Conservation (phyloP, 2,329 filamentous ascomycete species). For the Sporothrix pseudoabietina region DNA sequence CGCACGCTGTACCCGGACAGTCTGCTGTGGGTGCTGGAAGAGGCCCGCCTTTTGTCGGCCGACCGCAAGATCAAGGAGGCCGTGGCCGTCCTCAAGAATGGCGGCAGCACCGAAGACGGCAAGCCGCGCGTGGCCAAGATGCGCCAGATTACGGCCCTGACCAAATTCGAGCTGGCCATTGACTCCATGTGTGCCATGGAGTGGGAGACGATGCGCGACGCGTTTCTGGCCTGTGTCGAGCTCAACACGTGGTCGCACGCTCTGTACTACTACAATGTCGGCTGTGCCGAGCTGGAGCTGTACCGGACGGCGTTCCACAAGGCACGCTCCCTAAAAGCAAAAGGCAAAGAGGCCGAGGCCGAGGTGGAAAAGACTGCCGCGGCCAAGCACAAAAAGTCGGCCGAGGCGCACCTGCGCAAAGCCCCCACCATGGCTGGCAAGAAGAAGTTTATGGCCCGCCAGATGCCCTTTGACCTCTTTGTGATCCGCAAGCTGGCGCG, state of each 20-base stretch:
- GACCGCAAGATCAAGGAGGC: conserved; percentile 68
- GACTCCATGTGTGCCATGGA: conserved; percentile 77
- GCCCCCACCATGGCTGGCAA: conserved; percentile 75
- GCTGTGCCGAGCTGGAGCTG: conserved; percentile 73
- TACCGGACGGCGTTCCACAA: conserved; percentile 66
- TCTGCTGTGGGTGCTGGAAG: conserved; percentile 83
- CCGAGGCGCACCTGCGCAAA: conserved; percentile 70
- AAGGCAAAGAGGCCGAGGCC: conserved; percentile 39
- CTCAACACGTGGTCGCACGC: conserved; percentile 90
- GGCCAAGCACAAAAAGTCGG: conserved; percentile 60
- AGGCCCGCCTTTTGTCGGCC: conserved; percentile 74
- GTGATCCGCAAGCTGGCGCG: conserved; percentile 81
- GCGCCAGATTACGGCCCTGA: conserved; percentile 84
- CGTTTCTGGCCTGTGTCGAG: conserved; percentile 73
- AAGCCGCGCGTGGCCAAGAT: conserved; percentile 66
- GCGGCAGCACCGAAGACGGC: background rate
- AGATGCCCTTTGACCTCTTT: conserved; percentile 88
- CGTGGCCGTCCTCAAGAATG: conserved; percentile 61
- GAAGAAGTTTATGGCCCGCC: conserved; percentile 86
- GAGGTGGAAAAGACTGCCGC: conserved; percentile 42
- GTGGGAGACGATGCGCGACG: conserved; percentile 71
- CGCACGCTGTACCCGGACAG: conserved; percentile 76
- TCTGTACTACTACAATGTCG: conserved; percentile 88
- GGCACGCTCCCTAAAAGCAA: conserved; percentile 35
- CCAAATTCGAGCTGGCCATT: conserved; percentile 81